Percentiles rank a stretch among this genome's conserved stretches.
These are phyloP conservation scores for Malassezia pachydermatis DNA, from an alignment of 1,284 basidiomycete genomes.

Conservation along the genomic window DNA sequence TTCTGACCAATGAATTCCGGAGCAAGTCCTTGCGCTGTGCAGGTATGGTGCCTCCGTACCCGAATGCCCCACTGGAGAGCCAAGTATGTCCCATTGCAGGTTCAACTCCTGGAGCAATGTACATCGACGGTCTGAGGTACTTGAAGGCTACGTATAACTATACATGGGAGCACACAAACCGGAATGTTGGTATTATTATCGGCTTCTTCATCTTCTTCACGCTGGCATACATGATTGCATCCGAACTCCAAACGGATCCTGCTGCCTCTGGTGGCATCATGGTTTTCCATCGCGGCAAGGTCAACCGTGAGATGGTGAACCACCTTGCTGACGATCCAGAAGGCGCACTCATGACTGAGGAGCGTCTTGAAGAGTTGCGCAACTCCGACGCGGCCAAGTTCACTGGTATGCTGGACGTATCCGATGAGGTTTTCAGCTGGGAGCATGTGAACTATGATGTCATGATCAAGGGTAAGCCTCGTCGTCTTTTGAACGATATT, in stretches of 20 bases:
- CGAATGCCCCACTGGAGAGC: conserved; percentile 20
- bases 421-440: conserved; percentile 31
- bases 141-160: conserved; percentile 24
- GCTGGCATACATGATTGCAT: conserved; percentile 24
- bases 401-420: conserved; percentile 22
- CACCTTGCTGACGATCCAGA: not conserved
- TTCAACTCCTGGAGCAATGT: conserved; percentile 22
- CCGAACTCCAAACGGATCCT: conserved; percentile 34
- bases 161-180: conserved; percentile 18
- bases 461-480: conserved; percentile 27
- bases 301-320: not conserved
- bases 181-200: conserved; percentile 36
- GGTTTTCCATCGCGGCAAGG: conserved; percentile 29
- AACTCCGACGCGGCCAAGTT: not conserved
- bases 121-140: conserved; percentile 23
- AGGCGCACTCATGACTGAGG: not conserved
- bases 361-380: not conserved
- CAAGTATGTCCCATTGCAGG: conserved; percentile 31
- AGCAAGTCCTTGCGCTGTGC: conserved; percentile 23
- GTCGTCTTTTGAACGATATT: conserved; percentile 49
- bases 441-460: conserved; percentile 32
- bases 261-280: conserved; percentile 30
- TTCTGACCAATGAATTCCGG: conserved; percentile 39
- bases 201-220: conserved; percentile 31
- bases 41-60: conserved; percentile 23